These are phyloP conservation scores for Stachybotrys echinatus DNA, from an alignment of 2,329 filamentous ascomycete genomes.

Conservation along the genomic window DNA sequence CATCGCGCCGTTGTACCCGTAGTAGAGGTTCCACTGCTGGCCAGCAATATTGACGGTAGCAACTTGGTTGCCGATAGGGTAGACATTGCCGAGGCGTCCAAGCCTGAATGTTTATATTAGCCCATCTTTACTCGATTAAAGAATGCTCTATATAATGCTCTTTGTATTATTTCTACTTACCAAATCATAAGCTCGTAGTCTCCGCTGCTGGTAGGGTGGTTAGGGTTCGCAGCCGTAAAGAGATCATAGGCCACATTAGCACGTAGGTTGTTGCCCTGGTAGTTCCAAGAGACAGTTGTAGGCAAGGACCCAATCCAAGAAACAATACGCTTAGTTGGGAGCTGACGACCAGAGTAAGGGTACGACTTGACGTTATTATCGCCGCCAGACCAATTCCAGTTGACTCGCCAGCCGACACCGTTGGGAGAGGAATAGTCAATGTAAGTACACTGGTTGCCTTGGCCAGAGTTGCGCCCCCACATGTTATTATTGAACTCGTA, in stretches of 20 bases:
- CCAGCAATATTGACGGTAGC: constrained; percentile 50
- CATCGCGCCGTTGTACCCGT: constrained; percentile 50
- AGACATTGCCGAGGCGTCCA: constrained; percentile 9
- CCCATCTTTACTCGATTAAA: background rate
- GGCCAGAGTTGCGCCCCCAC: constrained; percentile 27
- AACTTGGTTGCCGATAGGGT: constrained; percentile 28
- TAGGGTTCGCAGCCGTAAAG: constrained; percentile 42
- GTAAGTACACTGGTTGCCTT: constrained; percentile 33
- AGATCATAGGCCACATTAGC: constrained; percentile 56
- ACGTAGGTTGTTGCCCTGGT: constrained; percentile 24
- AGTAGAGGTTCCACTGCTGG: constrained; percentile 49
- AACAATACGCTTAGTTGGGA: constrained; percentile 19
- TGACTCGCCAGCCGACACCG: constrained; percentile 31
- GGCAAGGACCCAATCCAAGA: constrained; percentile 26
- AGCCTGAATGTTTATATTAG: constrained; percentile 8
- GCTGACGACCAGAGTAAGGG: constrained; percentile 16
- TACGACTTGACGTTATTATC: constrained; percentile 34
- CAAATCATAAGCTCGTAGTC: constrained; percentile 62
- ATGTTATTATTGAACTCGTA: constrained; percentile 31
- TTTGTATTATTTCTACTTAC: constrained; percentile 6
- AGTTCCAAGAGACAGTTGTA: constrained; percentile 26
- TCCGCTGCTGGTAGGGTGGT: constrained; percentile 25
- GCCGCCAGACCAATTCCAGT: constrained; percentile 34
- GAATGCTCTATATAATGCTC: background rate
- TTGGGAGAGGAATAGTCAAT: constrained; percentile 26